Conservation (phyloP, 139 green algal species). For the Bryopsis sp. region DNA sequence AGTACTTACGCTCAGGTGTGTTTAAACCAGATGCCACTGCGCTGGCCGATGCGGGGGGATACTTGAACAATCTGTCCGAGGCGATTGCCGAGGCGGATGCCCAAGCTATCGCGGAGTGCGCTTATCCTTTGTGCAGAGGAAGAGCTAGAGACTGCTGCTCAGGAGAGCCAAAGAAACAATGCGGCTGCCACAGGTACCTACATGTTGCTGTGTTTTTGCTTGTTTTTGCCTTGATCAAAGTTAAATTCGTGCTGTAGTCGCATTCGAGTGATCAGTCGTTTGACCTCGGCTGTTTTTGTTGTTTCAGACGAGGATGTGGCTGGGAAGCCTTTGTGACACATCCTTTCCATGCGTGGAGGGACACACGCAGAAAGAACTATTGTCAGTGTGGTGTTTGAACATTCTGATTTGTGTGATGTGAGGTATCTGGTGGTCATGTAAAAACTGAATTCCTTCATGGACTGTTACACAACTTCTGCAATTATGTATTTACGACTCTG, state of each 20-base stretch:
- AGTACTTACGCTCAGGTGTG: too few species aligned
- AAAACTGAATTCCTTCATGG: too few species aligned
- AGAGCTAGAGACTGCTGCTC: not conserved
- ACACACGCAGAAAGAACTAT: not conserved
- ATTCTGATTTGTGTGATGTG: too few species aligned
- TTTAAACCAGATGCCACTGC: not conserved
- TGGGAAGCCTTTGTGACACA: not conserved
- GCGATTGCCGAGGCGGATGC: not conserved
- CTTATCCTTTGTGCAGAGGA: not conserved
- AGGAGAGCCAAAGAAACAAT: not conserved
- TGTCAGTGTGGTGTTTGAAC: slow-evolving; percentile 3
- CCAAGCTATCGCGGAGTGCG: not conserved
- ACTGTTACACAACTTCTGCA: too few species aligned
- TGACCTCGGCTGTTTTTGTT: not conserved
- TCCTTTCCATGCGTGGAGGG: not conserved
- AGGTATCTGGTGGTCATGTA: too few species aligned
- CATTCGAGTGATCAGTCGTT: not conserved
- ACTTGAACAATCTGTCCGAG: not conserved
- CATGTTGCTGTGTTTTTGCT: not conserved
- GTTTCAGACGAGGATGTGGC: not conserved
- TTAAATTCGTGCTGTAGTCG: not conserved
- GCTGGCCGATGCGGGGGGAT: not conserved
- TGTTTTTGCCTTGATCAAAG: not conserved
- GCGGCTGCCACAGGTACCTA: not conserved
- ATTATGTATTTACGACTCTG: too few species aligned